Percentiles rank a stretch among this genome's conserved stretches.
Evolutionary conservation across 2,329 filamentous ascomycete genomes (phyloP).

Genomic region (Didymella segeticola): DNA sequence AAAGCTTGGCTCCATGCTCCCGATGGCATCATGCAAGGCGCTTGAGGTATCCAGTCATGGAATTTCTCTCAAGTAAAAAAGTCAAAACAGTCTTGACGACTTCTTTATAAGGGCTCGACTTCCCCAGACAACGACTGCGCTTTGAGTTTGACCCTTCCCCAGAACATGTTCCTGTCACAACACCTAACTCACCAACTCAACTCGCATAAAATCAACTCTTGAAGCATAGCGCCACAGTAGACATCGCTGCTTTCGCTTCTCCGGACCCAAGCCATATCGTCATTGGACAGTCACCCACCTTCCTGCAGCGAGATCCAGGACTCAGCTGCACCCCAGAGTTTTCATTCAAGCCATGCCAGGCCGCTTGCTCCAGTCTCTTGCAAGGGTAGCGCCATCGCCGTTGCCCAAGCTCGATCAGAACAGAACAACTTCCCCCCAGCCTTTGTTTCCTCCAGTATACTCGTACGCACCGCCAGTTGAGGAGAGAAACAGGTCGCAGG

Average conservation of each 20-base stretch:
- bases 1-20: constrained; percentile 36
- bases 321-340: constrained; percentile 41
- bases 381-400: constrained; percentile 42
- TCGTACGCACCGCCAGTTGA: constrained; percentile 43
- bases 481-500: constrained; percentile 38
- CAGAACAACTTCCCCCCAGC: constrained; percentile 27
- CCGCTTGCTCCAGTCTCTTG: constrained; percentile 43
- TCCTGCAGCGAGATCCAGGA: constrained; percentile 7
- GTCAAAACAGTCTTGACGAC: constrained; percentile 15
- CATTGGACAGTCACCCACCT: constrained; percentile 31
- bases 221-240: constrained; percentile 19
- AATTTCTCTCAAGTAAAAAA: constrained; percentile 45
- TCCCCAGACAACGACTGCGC: constrained; percentile 17
- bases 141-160: constrained; percentile 14
- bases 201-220: constrained; percentile 46
- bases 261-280: constrained; percentile 18
- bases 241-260: constrained; percentile 25
- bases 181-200: constrained; percentile 39
- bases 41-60: constrained; percentile 35
- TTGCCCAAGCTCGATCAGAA: constrained; percentile 37
- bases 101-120: constrained; percentile 34
- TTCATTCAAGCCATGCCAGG: constrained; percentile 43
- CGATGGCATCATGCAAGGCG: constrained; percentile 39
- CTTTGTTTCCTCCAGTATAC: constrained; percentile 45
- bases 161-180: constrained; percentile 45